Conservation (phyloP, 2,329 filamentous ascomycete genomes). For the Claviceps digitariae region DNA sequence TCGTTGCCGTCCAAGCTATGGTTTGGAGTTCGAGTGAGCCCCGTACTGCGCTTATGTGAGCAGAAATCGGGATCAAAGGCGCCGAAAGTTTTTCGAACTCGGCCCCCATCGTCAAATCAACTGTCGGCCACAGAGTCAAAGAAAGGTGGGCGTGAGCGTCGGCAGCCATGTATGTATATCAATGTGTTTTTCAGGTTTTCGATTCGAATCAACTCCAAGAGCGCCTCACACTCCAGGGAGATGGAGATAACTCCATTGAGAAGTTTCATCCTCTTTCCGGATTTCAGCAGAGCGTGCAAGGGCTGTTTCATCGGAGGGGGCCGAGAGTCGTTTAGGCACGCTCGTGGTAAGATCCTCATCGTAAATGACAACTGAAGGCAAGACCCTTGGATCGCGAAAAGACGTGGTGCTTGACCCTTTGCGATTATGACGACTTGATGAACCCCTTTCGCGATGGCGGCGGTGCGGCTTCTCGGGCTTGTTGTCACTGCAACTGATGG, state of each 20-base stretch:
- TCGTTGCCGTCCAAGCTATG: not conserved
- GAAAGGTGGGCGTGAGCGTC: too few species aligned
- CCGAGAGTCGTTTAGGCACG: conserved; percentile 14
- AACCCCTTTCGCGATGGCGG: not conserved
- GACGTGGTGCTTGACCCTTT: conserved; percentile 7
- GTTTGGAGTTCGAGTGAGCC: not conserved
- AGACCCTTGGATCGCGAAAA: conserved; percentile 10
- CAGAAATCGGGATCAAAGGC: not conserved
- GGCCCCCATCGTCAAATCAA: not conserved
- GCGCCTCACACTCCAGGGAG: conserved; percentile 21
- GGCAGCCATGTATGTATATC: too few species aligned
- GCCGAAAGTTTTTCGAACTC: not conserved
- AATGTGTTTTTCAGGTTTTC: not conserved
- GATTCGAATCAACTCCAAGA: not conserved
- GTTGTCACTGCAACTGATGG: not conserved
- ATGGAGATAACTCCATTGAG: conserved; percentile 22
- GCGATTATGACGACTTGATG: not conserved
- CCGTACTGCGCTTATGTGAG: not conserved
- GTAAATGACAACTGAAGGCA: conserved; percentile 23
- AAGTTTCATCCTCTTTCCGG: conserved; percentile 12
- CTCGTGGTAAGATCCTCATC: conserved; percentile 22
- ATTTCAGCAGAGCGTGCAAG: conserved; percentile 9
- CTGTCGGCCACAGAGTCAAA: too few species aligned
- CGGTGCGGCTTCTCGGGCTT: not conserved
- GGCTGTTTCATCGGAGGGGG: conserved; percentile 11